phyloP scores from a whole-genome alignment of 805 yeast genomes.

The Lipomyces sp. region DNA sequence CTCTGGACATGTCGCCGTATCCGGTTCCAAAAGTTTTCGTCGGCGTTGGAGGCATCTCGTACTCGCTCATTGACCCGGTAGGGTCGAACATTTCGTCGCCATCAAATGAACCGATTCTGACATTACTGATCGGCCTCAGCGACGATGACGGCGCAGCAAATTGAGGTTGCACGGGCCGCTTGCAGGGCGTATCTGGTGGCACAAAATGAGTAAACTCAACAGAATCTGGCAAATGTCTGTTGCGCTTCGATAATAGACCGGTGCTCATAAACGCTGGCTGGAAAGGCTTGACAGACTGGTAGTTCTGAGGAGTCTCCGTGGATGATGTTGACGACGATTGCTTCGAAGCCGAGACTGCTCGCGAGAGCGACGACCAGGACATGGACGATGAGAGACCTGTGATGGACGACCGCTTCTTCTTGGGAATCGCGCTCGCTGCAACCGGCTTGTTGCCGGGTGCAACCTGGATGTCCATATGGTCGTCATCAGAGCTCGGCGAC shows the following conservation, averaged over 20 bases:
- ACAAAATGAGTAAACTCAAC: slow-evolving; percentile 33
- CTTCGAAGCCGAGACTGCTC: not conserved
- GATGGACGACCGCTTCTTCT: slow-evolving; percentile 24
- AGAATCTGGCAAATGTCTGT: slow-evolving; percentile 41
- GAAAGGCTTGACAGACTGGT: slow-evolving; percentile 72
- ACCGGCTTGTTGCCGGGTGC: not conserved
- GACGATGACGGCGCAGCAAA: slow-evolving; percentile 21
- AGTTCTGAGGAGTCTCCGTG: slow-evolving; percentile 52
- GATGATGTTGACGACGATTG: too few relatives aligned
- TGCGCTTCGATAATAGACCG: slow-evolving; percentile 65
- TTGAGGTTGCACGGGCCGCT: slow-evolving; percentile 40
- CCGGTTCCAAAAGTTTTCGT: slow-evolving; percentile 35
- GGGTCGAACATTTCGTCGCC: slow-evolving; percentile 11
- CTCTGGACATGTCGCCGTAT: not conserved
- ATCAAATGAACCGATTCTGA: not conserved
- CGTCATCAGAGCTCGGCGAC: slow-evolving; percentile 19
- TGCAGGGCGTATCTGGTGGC: slow-evolving; percentile 67
- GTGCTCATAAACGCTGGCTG: slow-evolving; percentile 79
- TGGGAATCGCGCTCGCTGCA: slow-evolving; percentile 1
- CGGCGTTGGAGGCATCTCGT: slow-evolving; percentile 45
- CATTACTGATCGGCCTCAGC: slow-evolving; percentile 5
- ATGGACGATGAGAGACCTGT: slow-evolving; percentile 10
- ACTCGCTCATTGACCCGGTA: slow-evolving; percentile 8
- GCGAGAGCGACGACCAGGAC: slow-evolving; percentile 19
- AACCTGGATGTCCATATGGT: not conserved